Evolutionary conservation across 2,329 filamentous ascomycete species (phyloP).

Genomic region (Monosporascus sp.): DNA sequence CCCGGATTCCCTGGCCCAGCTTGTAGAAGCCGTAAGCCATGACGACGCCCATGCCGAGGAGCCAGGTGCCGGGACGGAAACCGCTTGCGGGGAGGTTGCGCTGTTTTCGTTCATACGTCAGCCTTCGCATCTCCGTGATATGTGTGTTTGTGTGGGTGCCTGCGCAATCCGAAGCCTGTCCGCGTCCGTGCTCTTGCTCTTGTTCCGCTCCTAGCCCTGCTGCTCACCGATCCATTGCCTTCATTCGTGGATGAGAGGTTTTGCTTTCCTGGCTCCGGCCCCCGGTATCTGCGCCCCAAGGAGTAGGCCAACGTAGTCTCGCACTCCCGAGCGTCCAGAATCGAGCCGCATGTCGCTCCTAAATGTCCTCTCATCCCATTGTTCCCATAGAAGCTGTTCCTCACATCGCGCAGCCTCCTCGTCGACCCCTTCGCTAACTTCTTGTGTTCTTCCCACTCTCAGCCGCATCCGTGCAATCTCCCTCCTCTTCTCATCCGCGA

Average conservation of each 20-base stretch:
- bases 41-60: conserved; percentile 69
- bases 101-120: conserved; percentile 37
- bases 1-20: conserved; percentile 74
- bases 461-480: too few relatives aligned
- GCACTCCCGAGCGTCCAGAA: too few relatives aligned
- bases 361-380: too few relatives aligned
- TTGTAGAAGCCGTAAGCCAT: conserved; percentile 92
- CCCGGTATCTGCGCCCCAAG: too few relatives aligned
- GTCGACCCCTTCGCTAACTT: too few relatives aligned
- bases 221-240: not conserved
- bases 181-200: not conserved
- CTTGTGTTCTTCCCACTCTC: too few relatives aligned
- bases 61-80: conserved; percentile 76
- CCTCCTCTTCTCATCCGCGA: too few relatives aligned
- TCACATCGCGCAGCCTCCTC: too few relatives aligned
- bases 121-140: not conserved
- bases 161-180: not conserved
- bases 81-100: conserved; percentile 89
- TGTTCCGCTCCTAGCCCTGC: not conserved
- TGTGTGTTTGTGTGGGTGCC: not conserved
- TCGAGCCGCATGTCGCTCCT: too few relatives aligned
- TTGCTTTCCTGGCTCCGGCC: too few relatives aligned
- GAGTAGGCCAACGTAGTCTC: too few relatives aligned
- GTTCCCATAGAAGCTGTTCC: too few relatives aligned
- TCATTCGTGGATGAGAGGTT: not conserved